These are phyloP conservation scores for Rhododendron ovatum DNA, from an alignment of 148 eudicot genomes.

Conservation along the genomic window DNA sequence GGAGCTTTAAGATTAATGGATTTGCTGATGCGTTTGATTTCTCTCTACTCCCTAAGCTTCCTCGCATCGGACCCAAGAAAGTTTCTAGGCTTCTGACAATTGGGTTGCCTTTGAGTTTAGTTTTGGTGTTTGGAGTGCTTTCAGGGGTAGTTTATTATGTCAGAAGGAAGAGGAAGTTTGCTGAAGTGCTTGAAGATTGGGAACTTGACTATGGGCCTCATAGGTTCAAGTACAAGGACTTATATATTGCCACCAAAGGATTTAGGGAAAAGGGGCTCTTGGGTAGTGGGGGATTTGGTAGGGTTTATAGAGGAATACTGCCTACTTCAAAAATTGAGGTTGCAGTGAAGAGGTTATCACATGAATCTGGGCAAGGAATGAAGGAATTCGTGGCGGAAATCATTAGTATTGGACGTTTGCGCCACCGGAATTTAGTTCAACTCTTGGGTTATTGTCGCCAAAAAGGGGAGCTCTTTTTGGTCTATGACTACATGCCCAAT, in stretches of 20 bases:
- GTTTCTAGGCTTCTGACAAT: slow-evolving; percentile 10
- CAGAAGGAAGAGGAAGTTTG: slow-evolving; percentile 39
- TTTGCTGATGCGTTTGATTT: slow-evolving; percentile 12
- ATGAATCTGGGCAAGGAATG: slow-evolving; percentile 36
- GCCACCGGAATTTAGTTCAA: slow-evolving; percentile 30
- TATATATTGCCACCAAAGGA: slow-evolving; percentile 49
- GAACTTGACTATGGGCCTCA: slow-evolving; percentile 44
- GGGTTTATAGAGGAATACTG: slow-evolving; percentile 22
- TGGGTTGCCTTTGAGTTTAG: slow-evolving; percentile 5
- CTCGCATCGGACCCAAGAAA: slow-evolving; percentile 13
- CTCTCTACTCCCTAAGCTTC: slow-evolving; percentile 32
- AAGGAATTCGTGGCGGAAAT: slow-evolving; percentile 34
- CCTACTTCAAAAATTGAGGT: slow-evolving; percentile 15
- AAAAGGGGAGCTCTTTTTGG: slow-evolving; percentile 25
- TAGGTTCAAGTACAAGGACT: slow-evolving; percentile 40
- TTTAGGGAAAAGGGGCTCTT: slow-evolving; percentile 36
- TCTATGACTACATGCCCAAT: slow-evolving; percentile 28
- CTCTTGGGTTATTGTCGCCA: slow-evolving; percentile 31
- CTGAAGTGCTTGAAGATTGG: slow-evolving; percentile 51
- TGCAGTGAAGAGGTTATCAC: slow-evolving; percentile 32
- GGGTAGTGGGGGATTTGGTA: slow-evolving; percentile 31
- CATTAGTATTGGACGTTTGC: slow-evolving; percentile 23
- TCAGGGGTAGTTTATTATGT: slow-evolving; percentile 5
- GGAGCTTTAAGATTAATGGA: slow-evolving; percentile 29
- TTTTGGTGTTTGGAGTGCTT: not conserved